Conservation (phyloP, 768 basidiomycete species). For the Amanita pseudoporphyria region DNA sequence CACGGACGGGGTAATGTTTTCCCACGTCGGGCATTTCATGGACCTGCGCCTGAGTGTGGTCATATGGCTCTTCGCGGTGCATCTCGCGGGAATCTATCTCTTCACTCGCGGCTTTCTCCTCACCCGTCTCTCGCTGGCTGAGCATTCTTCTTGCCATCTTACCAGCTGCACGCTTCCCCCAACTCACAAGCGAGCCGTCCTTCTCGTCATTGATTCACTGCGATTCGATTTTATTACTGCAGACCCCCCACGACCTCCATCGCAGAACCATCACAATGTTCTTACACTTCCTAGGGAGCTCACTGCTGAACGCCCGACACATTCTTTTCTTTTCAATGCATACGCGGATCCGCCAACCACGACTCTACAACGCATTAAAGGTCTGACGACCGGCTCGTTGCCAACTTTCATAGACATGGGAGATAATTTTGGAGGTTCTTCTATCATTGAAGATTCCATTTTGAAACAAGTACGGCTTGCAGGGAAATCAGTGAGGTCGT, state of each 20-base stretch:
- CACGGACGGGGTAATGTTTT: no score
- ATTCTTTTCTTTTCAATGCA: conserved; percentile 83
- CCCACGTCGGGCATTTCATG: no score
- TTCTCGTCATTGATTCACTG: conserved; percentile 87
- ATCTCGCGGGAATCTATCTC: conserved; percentile 74
- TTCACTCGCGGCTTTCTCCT: conserved; percentile 91
- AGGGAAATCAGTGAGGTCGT: conserved; percentile 46
- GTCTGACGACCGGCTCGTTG: conserved; percentile 86
- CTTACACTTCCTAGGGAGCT: conserved; percentile 73
- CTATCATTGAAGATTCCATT: conserved; percentile 83
- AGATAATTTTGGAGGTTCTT: conserved; percentile 81
- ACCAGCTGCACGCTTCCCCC: conserved; percentile 38
- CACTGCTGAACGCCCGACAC: conserved; percentile 47
- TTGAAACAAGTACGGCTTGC: conserved; percentile 57
- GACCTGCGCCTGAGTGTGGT: conserved; percentile 15
- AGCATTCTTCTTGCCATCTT: conserved; percentile 35
- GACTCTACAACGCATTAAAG: conserved; percentile 92
- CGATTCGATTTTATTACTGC: conserved; percentile 90
- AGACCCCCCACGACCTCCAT: conserved; percentile 48
- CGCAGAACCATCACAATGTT: conserved; percentile 72
- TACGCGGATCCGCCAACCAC: conserved; percentile 93
- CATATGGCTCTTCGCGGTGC: conserved; percentile 55
- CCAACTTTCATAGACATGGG: conserved; percentile 96
- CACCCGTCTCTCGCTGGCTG: conserved; percentile 60
- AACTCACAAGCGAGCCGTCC: conserved; percentile 71